Conservation (phyloP, 2,329 filamentous ascomycete species). For the Neospermospora avenae region DNA sequence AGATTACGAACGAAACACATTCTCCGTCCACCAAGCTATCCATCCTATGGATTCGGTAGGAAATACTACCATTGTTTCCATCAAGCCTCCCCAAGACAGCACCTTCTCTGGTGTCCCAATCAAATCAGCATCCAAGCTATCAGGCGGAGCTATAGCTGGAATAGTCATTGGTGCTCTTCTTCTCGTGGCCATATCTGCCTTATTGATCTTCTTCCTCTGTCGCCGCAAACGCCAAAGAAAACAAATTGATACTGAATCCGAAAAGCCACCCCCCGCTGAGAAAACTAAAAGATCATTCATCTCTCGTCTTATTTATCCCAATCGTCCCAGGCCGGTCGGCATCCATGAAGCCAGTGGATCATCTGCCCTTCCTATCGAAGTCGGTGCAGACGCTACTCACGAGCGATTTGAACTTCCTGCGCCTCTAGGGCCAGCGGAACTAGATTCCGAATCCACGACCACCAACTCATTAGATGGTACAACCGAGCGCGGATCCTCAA, state of each 20-base stretch:
- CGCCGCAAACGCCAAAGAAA: conserved; percentile 19
- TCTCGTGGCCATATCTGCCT: conserved; percentile 12
- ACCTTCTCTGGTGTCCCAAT: conserved; percentile 29
- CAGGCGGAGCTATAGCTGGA: conserved; percentile 26
- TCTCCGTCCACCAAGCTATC: conserved; percentile 34
- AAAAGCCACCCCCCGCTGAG: conserved; percentile 31
- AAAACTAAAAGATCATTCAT: conserved; percentile 44
- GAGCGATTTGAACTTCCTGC: conserved; percentile 30
- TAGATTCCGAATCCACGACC: conserved; percentile 28
- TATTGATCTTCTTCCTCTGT: conserved; percentile 20
- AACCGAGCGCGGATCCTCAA: conserved; percentile 22
- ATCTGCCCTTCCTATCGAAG: conserved; percentile 45
- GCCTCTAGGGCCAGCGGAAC: conserved; percentile 27
- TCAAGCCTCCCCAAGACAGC: conserved; percentile 15
- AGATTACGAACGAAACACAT: conserved; percentile 34
- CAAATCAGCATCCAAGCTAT: background rate
- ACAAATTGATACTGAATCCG: conserved; percentile 25
- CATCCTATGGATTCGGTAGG: conserved; percentile 26
- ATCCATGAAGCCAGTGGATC: conserved; percentile 49
- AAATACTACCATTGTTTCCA: conserved; percentile 27
- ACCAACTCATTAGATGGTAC: conserved; percentile 19
- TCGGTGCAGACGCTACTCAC: conserved; percentile 26
- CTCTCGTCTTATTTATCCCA: conserved; percentile 41
- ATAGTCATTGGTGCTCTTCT: conserved; percentile 24
- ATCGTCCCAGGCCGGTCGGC: conserved; percentile 44